These are phyloP conservation scores for Fagopyrum tataricum DNA, from an alignment of 148 eudicot species.

Conservation along the genomic window DNA sequence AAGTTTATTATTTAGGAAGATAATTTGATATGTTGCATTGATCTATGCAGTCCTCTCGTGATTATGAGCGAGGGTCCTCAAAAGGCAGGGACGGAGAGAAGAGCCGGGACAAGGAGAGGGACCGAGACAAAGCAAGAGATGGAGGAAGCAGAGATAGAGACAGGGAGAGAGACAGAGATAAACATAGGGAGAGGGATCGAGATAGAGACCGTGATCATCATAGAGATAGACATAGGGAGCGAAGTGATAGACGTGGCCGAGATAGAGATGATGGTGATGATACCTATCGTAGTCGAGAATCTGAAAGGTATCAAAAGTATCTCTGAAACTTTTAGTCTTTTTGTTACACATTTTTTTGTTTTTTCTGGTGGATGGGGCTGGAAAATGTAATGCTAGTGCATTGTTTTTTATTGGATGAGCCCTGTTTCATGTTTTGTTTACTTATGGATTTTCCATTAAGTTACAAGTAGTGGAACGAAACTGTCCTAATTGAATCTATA, in stretches of 20 bases:
- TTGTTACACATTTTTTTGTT: background rate
- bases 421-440: background rate
- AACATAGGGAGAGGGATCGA: conserved; percentile 23
- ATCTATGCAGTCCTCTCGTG: conserved; percentile 53
- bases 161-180: conserved; percentile 33
- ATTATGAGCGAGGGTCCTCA: conserved; percentile 48
- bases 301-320: conserved; percentile 48
- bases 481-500: background rate
- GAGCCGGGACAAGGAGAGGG: conserved; percentile 26
- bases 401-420: background rate
- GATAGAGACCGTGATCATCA: conserved; percentile 37
- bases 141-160: conserved; percentile 29
- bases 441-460: background rate
- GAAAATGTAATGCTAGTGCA: background rate
- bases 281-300: conserved; percentile 45
- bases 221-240: conserved; percentile 54
- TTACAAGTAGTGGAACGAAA: background rate
- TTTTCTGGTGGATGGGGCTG: background rate
- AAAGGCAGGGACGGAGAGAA: conserved; percentile 38
- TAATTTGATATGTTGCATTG: background rate
- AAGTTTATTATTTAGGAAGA: background rate
- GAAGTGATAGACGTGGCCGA: conserved; percentile 56
- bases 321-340: background rate
- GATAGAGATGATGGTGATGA: conserved; percentile 61
- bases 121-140: conserved; percentile 29